Percentiles rank a stretch among this genome's conserved stretches.
These are phyloP conservation scores for Ophiostoma fasciatum DNA, from an alignment of 2,329 filamentous ascomycete genomes.

Conservation along the genomic window DNA sequence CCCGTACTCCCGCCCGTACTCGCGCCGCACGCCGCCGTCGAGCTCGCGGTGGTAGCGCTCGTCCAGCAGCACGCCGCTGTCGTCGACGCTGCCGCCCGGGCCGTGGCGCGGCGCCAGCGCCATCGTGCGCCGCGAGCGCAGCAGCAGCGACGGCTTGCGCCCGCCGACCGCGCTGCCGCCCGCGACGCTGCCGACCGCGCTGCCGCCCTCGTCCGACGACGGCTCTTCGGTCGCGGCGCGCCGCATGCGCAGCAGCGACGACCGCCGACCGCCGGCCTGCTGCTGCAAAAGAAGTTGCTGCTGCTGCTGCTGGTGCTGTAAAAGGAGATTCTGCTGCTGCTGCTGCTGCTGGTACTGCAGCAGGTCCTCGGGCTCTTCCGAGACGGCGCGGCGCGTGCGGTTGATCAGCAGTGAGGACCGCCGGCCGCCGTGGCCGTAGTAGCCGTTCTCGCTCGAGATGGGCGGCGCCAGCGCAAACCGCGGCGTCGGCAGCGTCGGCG, in stretches of 20 bases:
- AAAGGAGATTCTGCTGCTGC: no score
- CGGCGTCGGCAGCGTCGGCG: conserved; percentile 30
- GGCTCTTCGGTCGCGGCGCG: conserved; percentile 34
- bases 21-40: neutral
- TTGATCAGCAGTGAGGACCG: conserved; percentile 35
- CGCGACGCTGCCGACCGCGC: no score
- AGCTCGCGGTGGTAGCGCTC: neutral
- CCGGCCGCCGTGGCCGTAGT: no score
- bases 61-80: conserved; percentile 19
- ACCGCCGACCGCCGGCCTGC: conserved; percentile 26
- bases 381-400: conserved; percentile 29
- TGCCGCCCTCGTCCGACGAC: no score
- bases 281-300: no score
- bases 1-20: no score
- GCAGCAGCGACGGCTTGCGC: conserved; percentile 30
- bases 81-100: conserved; percentile 35
- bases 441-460: conserved; percentile 26
- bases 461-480: conserved; percentile 24
- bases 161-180: conserved; percentile 36
- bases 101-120: no score
- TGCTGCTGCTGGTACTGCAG: conserved; percentile 13
- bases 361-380: conserved; percentile 30
- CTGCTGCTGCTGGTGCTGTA: no score
- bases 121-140: conserved; percentile 28
- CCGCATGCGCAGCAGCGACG: conserved; percentile 19